Evolutionary conservation across 192 early-diverging fungal genomes (phyloP), one percentile per base, ranked within the genome.

Genomic region (Pilobolus umbonatus): DNA sequence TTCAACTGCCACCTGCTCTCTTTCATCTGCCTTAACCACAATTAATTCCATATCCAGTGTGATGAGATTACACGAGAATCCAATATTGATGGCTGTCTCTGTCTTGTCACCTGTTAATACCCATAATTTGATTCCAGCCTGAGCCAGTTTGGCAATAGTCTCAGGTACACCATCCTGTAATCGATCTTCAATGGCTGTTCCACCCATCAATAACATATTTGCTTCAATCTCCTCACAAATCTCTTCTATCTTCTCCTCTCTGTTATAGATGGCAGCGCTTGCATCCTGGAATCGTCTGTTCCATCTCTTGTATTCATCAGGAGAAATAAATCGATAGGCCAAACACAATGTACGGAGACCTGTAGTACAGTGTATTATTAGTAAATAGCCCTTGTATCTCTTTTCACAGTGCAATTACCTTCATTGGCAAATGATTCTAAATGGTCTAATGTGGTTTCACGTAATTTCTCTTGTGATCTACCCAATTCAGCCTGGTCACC

Each of bases 1-100:
- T 70, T 95, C 90, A 40, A 71, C 66, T 5, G 74, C 58, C 0
- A 88, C 86, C 8, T 77, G 71, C 6, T 82, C 78, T 32, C 72
- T 69, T 26, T 75, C 81, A 46, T 72, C 74, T 15, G 73, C 88
- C 30, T 83, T 78, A 31, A 98, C 78, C 32, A 94, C 76, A 5
- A 97, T 83, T 15, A 94, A 73, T 47, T 86, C 81, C 93, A 95
- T 95, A 43, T 88, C 86, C 22, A 76, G 71, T 30, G 85, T 81
- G 2, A 98, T 74, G 35, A 99, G 69, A 60, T 95, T 96, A 76
- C 92, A 94, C n/a, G 94, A 88, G 55, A 91, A 91, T 14, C 96
- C 96, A 77, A 98, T 98, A 70, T 96, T 95, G 69, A 98, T 96
- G 3, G 96, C 96, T 0, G 96, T 98, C 67, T 97, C 94, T 43